Evolutionary conservation across 257 asterid species (phyloP).

Genomic region (Eustoma russellianum): DNA sequence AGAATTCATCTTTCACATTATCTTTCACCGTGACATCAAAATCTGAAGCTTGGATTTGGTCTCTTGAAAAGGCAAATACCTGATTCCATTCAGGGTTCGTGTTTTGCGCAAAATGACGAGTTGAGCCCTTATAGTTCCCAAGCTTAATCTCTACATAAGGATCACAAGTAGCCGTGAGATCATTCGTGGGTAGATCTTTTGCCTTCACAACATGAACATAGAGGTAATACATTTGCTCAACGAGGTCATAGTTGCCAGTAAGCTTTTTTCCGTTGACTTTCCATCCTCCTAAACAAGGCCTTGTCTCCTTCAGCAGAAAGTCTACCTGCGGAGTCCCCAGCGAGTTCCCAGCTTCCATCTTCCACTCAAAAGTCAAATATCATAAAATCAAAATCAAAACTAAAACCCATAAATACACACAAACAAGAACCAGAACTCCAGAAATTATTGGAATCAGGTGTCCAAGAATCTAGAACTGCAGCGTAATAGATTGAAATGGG

Average conservation of each 20-base stretch:
- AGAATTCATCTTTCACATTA: slow-evolving; percentile 32
- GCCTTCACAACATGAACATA: slow-evolving; percentile 47
- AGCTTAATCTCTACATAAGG: slow-evolving; percentile 47
- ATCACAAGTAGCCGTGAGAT: slow-evolving; percentile 36
- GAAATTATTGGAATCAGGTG: too few species aligned
- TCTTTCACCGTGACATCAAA: slow-evolving; percentile 39
- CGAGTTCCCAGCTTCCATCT: slow-evolving; percentile 14
- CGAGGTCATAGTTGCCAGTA: slow-evolving; percentile 44
- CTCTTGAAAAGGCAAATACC: slow-evolving; percentile 46
- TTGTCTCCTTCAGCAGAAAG: slow-evolving; percentile 41
- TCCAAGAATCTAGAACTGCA: too few species aligned
- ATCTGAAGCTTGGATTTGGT: slow-evolving; percentile 33
- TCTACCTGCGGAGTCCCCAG: slow-evolving; percentile 38
- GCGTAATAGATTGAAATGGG: too few species aligned
- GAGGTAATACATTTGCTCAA: slow-evolving; percentile 47
- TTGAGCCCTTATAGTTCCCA: slow-evolving; percentile 39
- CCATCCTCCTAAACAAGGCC: slow-evolving; percentile 37
- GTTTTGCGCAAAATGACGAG: slow-evolving; percentile 35
- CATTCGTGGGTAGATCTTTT: slow-evolving; percentile 32
- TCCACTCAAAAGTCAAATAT: background rate
- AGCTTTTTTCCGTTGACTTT: slow-evolving; percentile 39
- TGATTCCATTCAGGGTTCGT: slow-evolving; percentile 43
- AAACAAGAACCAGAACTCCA: too few species aligned
- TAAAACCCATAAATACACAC: too few species aligned
- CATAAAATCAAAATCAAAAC: too few species aligned